These are phyloP conservation scores for Tulasnella sp. DNA, from an alignment of 768 basidiomycete genomes.

Conservation along the genomic window DNA sequence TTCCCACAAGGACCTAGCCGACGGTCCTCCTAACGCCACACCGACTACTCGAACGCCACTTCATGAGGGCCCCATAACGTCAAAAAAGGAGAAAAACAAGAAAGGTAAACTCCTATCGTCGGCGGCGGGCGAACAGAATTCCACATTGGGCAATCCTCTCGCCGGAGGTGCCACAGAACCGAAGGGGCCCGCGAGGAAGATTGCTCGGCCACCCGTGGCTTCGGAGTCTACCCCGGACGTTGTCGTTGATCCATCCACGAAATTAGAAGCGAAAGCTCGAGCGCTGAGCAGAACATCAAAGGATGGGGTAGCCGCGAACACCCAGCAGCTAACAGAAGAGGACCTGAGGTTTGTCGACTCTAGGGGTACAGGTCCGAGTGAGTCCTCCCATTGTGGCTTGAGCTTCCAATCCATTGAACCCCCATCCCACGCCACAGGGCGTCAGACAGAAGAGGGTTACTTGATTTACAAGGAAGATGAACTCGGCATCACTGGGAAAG, in stretches of 20 bases:
- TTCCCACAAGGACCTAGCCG: not conserved
- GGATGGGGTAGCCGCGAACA: not conserved
- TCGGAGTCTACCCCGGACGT: not conserved
- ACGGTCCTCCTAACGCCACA: conserved; percentile 24
- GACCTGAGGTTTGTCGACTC: conserved; percentile 58
- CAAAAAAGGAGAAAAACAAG: conserved; percentile 38
- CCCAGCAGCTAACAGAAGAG: conserved; percentile 30
- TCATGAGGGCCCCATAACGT: conserved; percentile 14
- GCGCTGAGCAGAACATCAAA: not conserved
- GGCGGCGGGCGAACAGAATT: not conserved
- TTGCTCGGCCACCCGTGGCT: not conserved
- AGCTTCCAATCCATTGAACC: not conserved
- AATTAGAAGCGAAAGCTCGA: not conserved
- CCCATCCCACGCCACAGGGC: conserved; percentile 39
- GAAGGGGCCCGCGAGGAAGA: not conserved
- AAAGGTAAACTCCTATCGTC: conserved; percentile 35
- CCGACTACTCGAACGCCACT: conserved; percentile 27
- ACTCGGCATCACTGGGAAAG: conserved; percentile 62
- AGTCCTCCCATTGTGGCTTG: conserved; percentile 19
- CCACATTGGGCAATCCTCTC: conserved; percentile 16
- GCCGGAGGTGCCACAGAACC: conserved; percentile 20
- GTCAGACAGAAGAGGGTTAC: conserved; percentile 74
- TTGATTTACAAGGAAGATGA: conserved; percentile 76
- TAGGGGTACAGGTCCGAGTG: conserved; percentile 61
- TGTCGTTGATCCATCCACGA: not conserved